Base-by-base conservation (phyloP, 306 rosid genomes). In the Hylodesmum podocarpum region DNA sequence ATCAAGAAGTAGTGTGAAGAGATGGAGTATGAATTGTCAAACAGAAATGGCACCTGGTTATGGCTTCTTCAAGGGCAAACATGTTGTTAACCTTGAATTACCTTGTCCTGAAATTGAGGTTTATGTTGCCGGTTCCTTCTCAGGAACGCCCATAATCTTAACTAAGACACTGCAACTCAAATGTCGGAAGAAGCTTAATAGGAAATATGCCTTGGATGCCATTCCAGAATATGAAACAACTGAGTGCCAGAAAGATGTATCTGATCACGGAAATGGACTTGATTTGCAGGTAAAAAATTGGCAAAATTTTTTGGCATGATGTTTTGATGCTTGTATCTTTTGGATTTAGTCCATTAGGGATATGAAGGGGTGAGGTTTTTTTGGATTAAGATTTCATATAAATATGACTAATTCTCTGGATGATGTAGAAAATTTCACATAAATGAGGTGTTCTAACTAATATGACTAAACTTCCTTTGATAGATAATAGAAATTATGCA, bases 71-170 rank as follows among this genome's bases (percentile, higher is more conserved):
- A 91, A 81, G 73, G 92, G 91, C 18, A 92, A 88, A 81, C 88
- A 86, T 66, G 80, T 84, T 73, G 76, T 49, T 68, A 82, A 83
- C 34, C 29, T 86, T 6, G 91, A 87, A 69, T 70, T 73, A n/a
- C 37, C 72, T 46, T 57, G 78, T 69, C 92, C 97, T 49, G 81
- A 85, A 39, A 89, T 92, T 54, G 99, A 96, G 89, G 96, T 96
- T 75, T 95, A 95, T 72, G 80, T 95, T 53, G 92, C 99, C 25
- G 97, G 99, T n/a, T 75, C 87, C 81, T 92, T 84, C 85, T 83
- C 90, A 11, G 93, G 96, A 70, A 84, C 79, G 19, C 99, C 97
- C 0, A 77, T 92, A 69, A 87, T 92, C 88, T 88, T 95, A 51
- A 89, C 92, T 24, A 92, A 91, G 90, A 90, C 86, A 16, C 51